Evolutionary conservation across 2,329 filamentous ascomycete species (phyloP), one percentile per base, ranked within the genome.

Genomic region (Aureobasidium uvarum): DNA sequence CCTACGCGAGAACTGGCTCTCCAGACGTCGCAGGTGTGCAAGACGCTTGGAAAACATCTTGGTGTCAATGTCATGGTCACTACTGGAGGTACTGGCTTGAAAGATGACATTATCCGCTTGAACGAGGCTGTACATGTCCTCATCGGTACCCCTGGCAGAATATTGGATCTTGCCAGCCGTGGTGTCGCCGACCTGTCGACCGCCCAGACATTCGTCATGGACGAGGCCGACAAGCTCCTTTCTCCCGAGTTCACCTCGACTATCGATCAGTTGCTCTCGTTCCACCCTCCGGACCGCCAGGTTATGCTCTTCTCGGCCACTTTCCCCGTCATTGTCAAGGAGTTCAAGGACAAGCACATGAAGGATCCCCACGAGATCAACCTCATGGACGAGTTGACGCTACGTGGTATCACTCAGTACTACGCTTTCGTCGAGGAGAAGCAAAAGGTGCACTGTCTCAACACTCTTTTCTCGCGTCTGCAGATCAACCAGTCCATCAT

Each of bases 401-500:
- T 99, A 38, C 90, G 95, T 66, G 95, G 95, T 82, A 98, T 99
- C 74, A 99, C 95, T 0, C 95, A 99, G 76, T 99, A 98, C 81
- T 99, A 99, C 75, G 95, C 95, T 48, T 99, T 98, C 71, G 96
- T 99, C 62, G 95, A 99, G 79, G 95, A 99, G 81, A 97, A 97
- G 81, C 92, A 97, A 77, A 99, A 99, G 81, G 95, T 99, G 23
- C 96, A 99, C 81, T 99, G 95, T 77, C 81, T 99, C 70, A 99
- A 99, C 82, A 99, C 95, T 0, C 88, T 99, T 69, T 99, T 99
- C 83, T 97, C 93, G 72, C 96, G 97, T 80, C 87, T 99, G 18
- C 94, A 99, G 79, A 99, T 99, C 81, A 99, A 99, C 81, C 95
- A 99, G 82, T 99, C 96, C 68, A 99, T 99, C 81, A 99, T 99